Base-by-base conservation (phyloP, 129 eudicot genomes). In the Ambrosia trifida region DNA sequence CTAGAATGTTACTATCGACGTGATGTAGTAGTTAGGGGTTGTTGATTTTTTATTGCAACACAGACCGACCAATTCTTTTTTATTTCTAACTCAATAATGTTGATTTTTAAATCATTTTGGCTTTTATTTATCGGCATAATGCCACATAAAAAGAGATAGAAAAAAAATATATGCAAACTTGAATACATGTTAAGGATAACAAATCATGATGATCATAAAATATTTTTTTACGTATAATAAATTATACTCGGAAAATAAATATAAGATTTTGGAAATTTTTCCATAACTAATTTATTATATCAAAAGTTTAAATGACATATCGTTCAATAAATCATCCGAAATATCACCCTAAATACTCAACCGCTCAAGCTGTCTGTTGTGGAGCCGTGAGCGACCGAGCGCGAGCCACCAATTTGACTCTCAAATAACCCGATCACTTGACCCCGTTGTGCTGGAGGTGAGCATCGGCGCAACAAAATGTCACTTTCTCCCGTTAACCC, bases 1-100 rank as follows among this genome's bases (percentile, higher is more conserved):
- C 31, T 36, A n/a, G 49, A 72, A 43, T 16, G 33, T 11, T 28
- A 5, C 3, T 53, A 36, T 53, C 79, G 53, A 65, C 44, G 33
- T 41, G 64, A 51, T 7, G 72, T 65, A 74, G 72, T 65, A n/a
- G 79, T 41, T 74, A 65, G 65, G 63, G 66, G 62, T 56, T 57
- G 66, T 74, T 54, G 36, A 41, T 65, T 74, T 46, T 53, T 53
- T 24, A 74, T 65, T 65, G 66, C 54, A 46, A 53, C 47, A 43
- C 8, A 52, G 41, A 28, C 79, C 79, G 78, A 62, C 78, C 70
- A 20, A 45, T 14, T 4, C 36, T 24, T 64, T 36, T 45, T 65
- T 51, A 31, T 46, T 45, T 74, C 35, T 13, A 74, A 53, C 64
- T 64, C 79, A 74, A 74, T 64, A 64, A 74, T 65, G 72, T 52